Conservation (phyloP, 2,329 filamentous ascomycete genomes). For the Calonectria ilicicola region DNA sequence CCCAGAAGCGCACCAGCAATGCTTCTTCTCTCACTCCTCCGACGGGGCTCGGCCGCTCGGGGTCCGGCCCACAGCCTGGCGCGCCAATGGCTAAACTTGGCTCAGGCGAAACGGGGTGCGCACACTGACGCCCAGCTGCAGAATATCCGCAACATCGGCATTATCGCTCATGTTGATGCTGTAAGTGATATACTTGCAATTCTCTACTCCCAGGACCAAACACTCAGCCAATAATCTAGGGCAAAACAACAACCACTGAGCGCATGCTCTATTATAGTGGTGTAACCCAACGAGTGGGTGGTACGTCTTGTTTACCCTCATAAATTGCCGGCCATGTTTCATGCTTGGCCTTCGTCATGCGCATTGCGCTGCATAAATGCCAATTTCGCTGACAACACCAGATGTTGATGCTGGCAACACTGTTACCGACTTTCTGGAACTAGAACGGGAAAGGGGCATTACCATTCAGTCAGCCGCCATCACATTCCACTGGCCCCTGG, state of each 20-base stretch:
- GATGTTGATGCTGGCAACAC: slow-evolving; percentile 98
- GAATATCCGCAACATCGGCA: slow-evolving; percentile 92
- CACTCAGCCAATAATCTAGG: slow-evolving; percentile 55
- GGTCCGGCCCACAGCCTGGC: slow-evolving; percentile 35
- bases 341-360: background rate
- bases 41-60: slow-evolving; percentile 33
- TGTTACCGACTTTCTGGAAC: slow-evolving; percentile 94
- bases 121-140: slow-evolving; percentile 44
- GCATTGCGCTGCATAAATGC: background rate
- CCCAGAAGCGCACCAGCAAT: slow-evolving; percentile 30
- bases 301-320: slow-evolving; percentile 49
- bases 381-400: slow-evolving; percentile 40
- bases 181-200: slow-evolving; percentile 51
- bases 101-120: slow-evolving; percentile 30
- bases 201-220: background rate
- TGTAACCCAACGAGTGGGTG: slow-evolving; percentile 85
- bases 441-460: slow-evolving; percentile 92
- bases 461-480: slow-evolving; percentile 98
- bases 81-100: slow-evolving; percentile 37
- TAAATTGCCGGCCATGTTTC: background rate
- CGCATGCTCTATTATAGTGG: slow-evolving; percentile 99
- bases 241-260: slow-evolving; percentile 98
- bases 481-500: slow-evolving; percentile 90
- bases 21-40: slow-evolving; percentile 39
- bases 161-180: slow-evolving; percentile 98